These are phyloP conservation scores for Jaltomata sinuosa DNA, from an alignment of 257 asterid genomes.

Conservation along the genomic window DNA sequence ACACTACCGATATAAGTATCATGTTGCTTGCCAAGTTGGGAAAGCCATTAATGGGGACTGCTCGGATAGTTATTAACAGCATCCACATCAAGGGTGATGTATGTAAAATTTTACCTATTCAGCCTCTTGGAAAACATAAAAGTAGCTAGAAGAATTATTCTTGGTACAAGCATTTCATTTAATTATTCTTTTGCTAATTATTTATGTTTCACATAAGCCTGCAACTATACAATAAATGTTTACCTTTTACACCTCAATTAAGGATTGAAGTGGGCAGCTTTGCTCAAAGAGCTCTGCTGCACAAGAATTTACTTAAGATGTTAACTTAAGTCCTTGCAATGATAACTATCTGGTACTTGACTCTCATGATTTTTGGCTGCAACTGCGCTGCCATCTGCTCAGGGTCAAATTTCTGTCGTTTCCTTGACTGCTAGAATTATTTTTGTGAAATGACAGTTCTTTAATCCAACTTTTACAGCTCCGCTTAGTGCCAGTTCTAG, in stretches of 20 bases:
- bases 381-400: neutral
- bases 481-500: constrained; percentile 72
- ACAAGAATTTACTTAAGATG: neutral
- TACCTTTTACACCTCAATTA: neutral
- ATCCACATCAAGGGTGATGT: constrained; percentile 96
- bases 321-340: neutral
- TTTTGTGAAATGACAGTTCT: neutral
- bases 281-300: neutral
- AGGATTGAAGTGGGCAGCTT: neutral
- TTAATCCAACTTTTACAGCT: constrained; percentile 42
- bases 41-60: constrained; percentile 88
- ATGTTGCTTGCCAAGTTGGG: constrained; percentile 85
- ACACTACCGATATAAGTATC: constrained; percentile 63
- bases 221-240: neutral
- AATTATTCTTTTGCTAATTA: neutral
- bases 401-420: neutral
- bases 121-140: neutral
- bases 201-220: neutral
- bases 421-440: neutral
- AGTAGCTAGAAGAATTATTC: neutral
- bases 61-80: constrained; percentile 79
- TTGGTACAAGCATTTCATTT: neutral
- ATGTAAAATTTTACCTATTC: constrained; percentile 21
- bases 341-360: neutral
- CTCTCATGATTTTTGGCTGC: neutral